phyloP scores from a whole-genome alignment of 1,284 basidiomycete species.

The Ceratobasidium sp. region DNA sequence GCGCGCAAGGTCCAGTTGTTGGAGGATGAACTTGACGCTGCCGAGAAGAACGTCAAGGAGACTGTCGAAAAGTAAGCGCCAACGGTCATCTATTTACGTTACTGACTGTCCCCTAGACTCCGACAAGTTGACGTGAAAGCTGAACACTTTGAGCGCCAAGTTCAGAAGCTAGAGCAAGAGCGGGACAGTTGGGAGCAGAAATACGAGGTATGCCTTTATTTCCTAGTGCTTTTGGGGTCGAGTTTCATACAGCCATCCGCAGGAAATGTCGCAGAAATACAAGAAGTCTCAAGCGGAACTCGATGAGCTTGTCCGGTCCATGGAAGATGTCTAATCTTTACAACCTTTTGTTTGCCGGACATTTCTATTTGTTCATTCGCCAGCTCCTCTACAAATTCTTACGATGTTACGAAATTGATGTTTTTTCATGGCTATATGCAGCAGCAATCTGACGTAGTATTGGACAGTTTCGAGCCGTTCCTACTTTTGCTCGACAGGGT shows the following conservation, averaged over 20 bases:
- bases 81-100: conserved; percentile 33
- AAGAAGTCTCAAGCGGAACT: conserved; percentile 78
- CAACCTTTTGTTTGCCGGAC: not conserved
- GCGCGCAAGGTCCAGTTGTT: conserved; percentile 88
- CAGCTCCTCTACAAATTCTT: too few relatives aligned
- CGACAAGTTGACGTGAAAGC: conserved; percentile 98
- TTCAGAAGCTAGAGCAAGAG: conserved; percentile 88
- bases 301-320: conserved; percentile 83
- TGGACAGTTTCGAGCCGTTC: too few relatives aligned
- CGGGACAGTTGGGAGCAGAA: conserved; percentile 95
- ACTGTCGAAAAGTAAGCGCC: conserved; percentile 91
- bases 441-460: not conserved
- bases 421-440: not conserved
- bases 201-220: conserved; percentile 74
- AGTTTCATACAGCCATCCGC: not conserved
- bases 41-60: conserved; percentile 97
- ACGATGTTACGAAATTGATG: not conserved
- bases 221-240: not conserved
- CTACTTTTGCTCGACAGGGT: conserved; percentile 42
- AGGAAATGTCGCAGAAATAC: not conserved
- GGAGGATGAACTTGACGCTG: conserved; percentile 93
- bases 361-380: not conserved
- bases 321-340: conserved; percentile 76
- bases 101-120: conserved; percentile 65
- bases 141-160: conserved; percentile 96